Conservation (phyloP, 140 eudicot species). For the Artemisia princeps region DNA sequence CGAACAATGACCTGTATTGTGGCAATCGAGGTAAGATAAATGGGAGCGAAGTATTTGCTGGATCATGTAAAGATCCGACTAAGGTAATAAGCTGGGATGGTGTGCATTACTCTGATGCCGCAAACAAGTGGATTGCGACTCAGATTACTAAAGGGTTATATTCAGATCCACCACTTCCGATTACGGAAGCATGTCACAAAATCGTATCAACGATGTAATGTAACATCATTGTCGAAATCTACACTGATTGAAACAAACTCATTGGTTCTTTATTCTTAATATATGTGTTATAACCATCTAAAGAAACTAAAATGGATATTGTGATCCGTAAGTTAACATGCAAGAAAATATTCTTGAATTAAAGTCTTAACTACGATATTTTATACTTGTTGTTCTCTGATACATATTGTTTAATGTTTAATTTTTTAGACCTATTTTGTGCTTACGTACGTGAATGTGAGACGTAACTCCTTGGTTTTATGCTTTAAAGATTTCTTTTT, state of each 20-base stretch:
- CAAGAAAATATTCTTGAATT: too few species aligned
- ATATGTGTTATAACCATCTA: too few species aligned
- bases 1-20: conserved; percentile 46
- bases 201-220: conserved; percentile 9
- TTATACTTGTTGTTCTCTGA: too few species aligned
- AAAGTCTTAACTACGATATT: too few species aligned
- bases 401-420: too few species aligned
- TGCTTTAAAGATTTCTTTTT: too few species aligned
- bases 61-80: conserved; percentile 58
- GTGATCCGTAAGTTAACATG: too few species aligned
- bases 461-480: too few species aligned
- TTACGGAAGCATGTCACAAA: conserved; percentile 44
- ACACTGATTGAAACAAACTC: neutral
- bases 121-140: conserved; percentile 59
- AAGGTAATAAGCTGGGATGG: conserved; percentile 80
- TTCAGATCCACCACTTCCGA: conserved; percentile 57
- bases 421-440: too few species aligned
- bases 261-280: conserved; percentile 7
- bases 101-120: conserved; percentile 73
- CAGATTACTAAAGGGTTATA: conserved; percentile 44
- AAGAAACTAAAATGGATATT: too few species aligned
- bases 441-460: too few species aligned
- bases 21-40: conserved; percentile 47
- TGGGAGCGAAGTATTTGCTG: conserved; percentile 53
- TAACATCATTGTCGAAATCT: neutral